Evolutionary conservation across 345 rosid species (phyloP), one percentile per base, ranked within the genome.

Genomic region (Eutrema yunnanense): DNA sequence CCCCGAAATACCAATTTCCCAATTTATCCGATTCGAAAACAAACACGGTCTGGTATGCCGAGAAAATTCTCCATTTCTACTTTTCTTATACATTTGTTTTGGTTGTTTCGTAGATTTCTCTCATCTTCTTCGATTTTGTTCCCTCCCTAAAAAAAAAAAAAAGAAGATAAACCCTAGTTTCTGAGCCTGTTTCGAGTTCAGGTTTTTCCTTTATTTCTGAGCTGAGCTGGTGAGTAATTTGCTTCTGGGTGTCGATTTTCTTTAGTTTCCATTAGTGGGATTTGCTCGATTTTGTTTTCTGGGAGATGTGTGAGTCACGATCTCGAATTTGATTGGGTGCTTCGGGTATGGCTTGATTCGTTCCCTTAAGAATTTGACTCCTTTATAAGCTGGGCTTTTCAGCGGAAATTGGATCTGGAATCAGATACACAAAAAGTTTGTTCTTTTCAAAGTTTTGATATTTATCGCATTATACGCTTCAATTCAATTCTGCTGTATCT

Each of bases 41-140:
- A 77, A 72, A 78, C 65, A 71, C 60, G 53, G 59, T 73, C 81
- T 78, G 78, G 81, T 73, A 78, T 78, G 81, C 67, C 78, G 61
- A 78, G 29, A 68, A 68, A 72, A 78, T 67, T 73, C 74, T 73
- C 66, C 72, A 61, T 41, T 69, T 73, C 69, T 72, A 38, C 61
- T 73, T 78, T 68, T 62, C 73, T 48, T 78, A 67, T 73, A 61
- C 81, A 61, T 73, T 61, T 67, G 78, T 78, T 73, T 78, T 78
- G 78, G 81, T 73, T 78, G 71, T 73, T 73, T 68, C 81, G 6
- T 78, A 72, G 64, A 66, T 72, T 49, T 68, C 38, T 34, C 9
- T 54, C 63, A 48, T 60, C 73, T 65, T 65, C 73, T 59, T 59
- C 53, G 73, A 13, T 69, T 63, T 71, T 62, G 62, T 71, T 65